Percentiles rank a stretch among this genome's conserved stretches.
phyloP scores from a whole-genome alignment of 2,329 filamentous ascomycete species.

The Keithomyces neogunnii region DNA sequence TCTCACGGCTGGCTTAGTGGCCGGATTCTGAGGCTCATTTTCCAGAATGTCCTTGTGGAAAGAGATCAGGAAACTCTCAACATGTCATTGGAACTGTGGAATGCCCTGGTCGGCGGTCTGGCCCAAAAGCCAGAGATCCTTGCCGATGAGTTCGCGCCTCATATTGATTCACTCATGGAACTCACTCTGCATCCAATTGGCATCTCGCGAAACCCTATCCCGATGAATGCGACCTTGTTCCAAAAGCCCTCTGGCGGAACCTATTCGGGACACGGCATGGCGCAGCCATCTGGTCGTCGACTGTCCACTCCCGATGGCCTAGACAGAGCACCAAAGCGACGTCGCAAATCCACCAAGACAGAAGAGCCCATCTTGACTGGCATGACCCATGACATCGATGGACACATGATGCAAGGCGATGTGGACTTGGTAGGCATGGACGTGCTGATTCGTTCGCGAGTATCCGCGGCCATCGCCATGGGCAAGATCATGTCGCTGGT shows the following conservation, averaged over 20 bases:
- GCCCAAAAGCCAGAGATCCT: constrained; percentile 56
- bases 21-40: constrained; percentile 78
- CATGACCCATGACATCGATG: constrained; percentile 92
- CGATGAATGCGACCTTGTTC: constrained; percentile 85
- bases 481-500: constrained; percentile 74
- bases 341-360: constrained; percentile 76
- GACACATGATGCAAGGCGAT: constrained; percentile 95
- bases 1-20: constrained; percentile 90
- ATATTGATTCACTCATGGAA: constrained; percentile 74
- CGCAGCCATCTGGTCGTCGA: constrained; percentile 34
- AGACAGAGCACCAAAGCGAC: constrained; percentile 63
- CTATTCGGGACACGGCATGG: constrained; percentile 50
- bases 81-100: constrained; percentile 82
- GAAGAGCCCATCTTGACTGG: constrained; percentile 56
- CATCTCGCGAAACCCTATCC: constrained; percentile 79
- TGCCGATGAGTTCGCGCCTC: constrained; percentile 62
- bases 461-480: constrained; percentile 79
- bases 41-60: constrained; percentile 93
- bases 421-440: constrained; percentile 90
- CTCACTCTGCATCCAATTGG: constrained; percentile 87
- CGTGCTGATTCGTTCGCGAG: constrained; percentile 77
- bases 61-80: constrained; percentile 75
- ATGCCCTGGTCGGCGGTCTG: constrained; percentile 63
- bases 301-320: constrained; percentile 43
- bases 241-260: constrained; percentile 87